A percentile compares a stretch with the other conserved stretches of the same genome.
Evolutionary conservation across 768 basidiomycete species (phyloP).

Genomic region (Rhodotorula sphaerocarpa): DNA sequence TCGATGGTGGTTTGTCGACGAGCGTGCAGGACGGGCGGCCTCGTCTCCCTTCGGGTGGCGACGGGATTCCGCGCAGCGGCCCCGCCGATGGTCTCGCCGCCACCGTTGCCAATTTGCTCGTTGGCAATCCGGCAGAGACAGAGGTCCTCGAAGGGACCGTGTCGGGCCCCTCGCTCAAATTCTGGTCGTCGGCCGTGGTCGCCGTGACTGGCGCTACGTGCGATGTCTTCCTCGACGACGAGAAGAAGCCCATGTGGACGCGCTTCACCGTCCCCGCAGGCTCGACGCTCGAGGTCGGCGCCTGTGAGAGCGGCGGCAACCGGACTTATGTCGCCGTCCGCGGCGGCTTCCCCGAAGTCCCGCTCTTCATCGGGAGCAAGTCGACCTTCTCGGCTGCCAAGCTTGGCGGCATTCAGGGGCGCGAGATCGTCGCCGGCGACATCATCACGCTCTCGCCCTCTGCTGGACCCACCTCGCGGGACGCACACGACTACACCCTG

Average conservation of each 20-base stretch:
- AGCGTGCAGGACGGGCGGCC: slow-evolving; percentile 57
- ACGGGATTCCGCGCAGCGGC: slow-evolving; percentile 58
- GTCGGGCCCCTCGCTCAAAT: slow-evolving; percentile 50
- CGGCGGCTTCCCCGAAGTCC: slow-evolving; percentile 54
- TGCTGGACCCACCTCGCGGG: slow-evolving; percentile 37
- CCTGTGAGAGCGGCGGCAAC: slow-evolving; percentile 46
- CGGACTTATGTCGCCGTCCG: slow-evolving; percentile 54
- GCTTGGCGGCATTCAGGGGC: slow-evolving; percentile 46
- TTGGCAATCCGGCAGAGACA: slow-evolving; percentile 50
- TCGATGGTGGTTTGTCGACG: slow-evolving; percentile 54
- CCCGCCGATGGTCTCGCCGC: slow-evolving; percentile 59
- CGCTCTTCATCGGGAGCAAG: slow-evolving; percentile 56
- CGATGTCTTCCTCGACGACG: slow-evolving; percentile 48
- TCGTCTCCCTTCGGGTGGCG: slow-evolving; percentile 46
- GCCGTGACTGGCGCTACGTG: slow-evolving; percentile 54
- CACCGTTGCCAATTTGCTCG: slow-evolving; percentile 54
- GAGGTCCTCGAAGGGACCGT: slow-evolving; percentile 55
- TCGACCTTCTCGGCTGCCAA: slow-evolving; percentile 45
- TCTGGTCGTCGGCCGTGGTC: slow-evolving; percentile 50
- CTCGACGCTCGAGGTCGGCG: slow-evolving; percentile 48
- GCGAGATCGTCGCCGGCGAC: slow-evolving; percentile 52
- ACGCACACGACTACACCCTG: slow-evolving; percentile 33
- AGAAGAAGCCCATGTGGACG: slow-evolving; percentile 50
- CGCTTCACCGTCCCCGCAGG: slow-evolving; percentile 49
- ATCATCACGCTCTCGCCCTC: slow-evolving; percentile 48